Base-by-base conservation (phyloP, 352 stramenopile genomes). In the Hyphochytrium catenoides region DNA sequence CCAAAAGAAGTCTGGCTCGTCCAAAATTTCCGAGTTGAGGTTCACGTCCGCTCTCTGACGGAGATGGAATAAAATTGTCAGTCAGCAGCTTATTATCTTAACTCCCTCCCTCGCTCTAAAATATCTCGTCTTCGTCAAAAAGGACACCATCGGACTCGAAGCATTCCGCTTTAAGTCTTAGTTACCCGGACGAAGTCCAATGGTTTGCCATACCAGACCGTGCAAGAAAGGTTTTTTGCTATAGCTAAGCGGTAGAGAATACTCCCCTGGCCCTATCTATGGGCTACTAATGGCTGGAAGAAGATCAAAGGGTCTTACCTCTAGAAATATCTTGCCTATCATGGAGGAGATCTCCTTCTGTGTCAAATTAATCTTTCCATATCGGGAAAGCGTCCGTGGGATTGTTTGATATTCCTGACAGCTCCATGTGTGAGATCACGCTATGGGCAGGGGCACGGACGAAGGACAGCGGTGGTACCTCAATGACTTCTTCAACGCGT, bases 1-100 rank as follows among this genome's bases (percentile, higher is more conserved):
- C 81, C 79, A 93, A 49, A 94, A 91, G 34, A 87, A 91, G 33
- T 93, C 77, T 1, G 79, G 79, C 24, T 84, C 84, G 43, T 91
- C 76, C 21, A 94, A 59, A 50, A 94, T 88, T 35, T 93, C 78
- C 26, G 69, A 89, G 41, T 93, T 84, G 17, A 94, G 46, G 40
- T 94, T 93, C 26, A 94, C 70, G 35, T 89, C 71, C 38, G 74
- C 89, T 20, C 73, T 64, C 61, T 88, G 40, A 26, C 4, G 26
- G 15, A 1, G 14, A 26, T 9, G 6, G 26, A 31, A 11, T 5
- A 26, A 31, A 18, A 59, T 35, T 17, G 62, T 54, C 8, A 46
- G 8, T 12, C 40, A 21, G 26, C 25, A 45, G n/a, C n/a, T n/a
- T n/a, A n/a, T n/a, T n/a, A n/a, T n/a, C n/a, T n/a, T n/a, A n/a